Base-by-base conservation (phyloP, 345 rosid species). In the Schrenkiella parvula region DNA sequence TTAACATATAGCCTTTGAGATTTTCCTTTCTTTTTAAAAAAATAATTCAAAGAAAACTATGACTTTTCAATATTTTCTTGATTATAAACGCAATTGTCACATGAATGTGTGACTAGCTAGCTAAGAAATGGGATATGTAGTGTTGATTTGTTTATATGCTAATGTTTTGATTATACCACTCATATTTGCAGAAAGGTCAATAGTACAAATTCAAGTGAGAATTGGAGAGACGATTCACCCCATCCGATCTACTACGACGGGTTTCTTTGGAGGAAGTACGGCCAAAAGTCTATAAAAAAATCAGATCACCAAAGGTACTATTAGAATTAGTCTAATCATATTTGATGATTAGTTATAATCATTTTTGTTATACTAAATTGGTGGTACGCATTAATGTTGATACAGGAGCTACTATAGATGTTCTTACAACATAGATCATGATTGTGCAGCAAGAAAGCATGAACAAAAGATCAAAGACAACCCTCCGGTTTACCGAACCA, bases 401-500 rank as follows among this genome's bases (percentile, higher is more conserved):
- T 31, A 68, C 57, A 75, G 79, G 50, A 75, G 74, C 57, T 75
- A 75, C 66, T 75, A 75, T 61, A 68, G 51, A 68, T 75, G 79
- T 53, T 42, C 79, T 21, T 75, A 75, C 79, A 42, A 68, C 57
- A 68, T 31, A 51, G 79, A 75, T 32, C 57, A 75, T 75, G 22
- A 43, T 5, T 75, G 79, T 14, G 41, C 1, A 68, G 79, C 79
- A 52, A 75, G 64, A 61, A 75, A 75, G 43, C 74, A 75, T 9
- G 79, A 75, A 52, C 64, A 76, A 8, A 55, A 69, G 44, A 63
- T 76, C 60, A 68, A 76, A 76, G 79, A 76, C 28, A 63, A 68
- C 6, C 79, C 79, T 76, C 79, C 79, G 15, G 75, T 76, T 54
- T 76, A 76, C 37, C 59, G 79, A 70, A 76, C 79, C 60, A 76